Conservation (phyloP, 2,329 filamentous ascomycete species). For the Endoconidiophora polonica region DNA sequence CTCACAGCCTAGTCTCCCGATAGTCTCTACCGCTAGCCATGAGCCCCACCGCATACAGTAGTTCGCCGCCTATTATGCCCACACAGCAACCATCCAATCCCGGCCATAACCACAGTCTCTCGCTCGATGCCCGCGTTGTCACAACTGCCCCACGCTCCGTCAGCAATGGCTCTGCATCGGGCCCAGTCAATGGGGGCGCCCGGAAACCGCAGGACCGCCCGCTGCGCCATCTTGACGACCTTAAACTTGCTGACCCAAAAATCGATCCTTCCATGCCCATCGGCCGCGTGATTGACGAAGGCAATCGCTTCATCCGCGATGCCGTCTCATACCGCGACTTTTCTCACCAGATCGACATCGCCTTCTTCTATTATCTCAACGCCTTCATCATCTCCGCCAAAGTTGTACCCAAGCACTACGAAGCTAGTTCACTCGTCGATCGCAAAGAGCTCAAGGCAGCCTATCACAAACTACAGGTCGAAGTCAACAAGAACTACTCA, state of each 20-base stretch:
- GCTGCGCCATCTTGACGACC: slow-evolving; percentile 37
- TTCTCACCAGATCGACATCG: slow-evolving; percentile 46
- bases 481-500: slow-evolving; percentile 30
- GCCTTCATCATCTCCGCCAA: slow-evolving; percentile 66
- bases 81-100: slow-evolving; percentile 2
- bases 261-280: slow-evolving; percentile 33
- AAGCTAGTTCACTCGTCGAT: slow-evolving; percentile 51
- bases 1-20: too few relatives aligned
- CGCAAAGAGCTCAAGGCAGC: slow-evolving; percentile 29
- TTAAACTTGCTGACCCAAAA: slow-evolving; percentile 29
- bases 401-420: slow-evolving; percentile 57
- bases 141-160: slow-evolving; percentile 16
- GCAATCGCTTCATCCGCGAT: slow-evolving; percentile 36
- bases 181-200: background rate
- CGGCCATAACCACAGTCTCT: slow-evolving; percentile 17
- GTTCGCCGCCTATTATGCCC: slow-evolving; percentile 1
- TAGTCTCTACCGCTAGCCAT: background rate
- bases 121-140: slow-evolving; percentile 18
- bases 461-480: slow-evolving; percentile 33
- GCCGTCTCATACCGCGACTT: slow-evolving; percentile 48
- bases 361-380: slow-evolving; percentile 70
- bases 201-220: slow-evolving; percentile 18
- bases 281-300: slow-evolving; percentile 35
- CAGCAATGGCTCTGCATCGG: background rate
- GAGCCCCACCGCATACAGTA: slow-evolving; percentile 7